Conservation (phyloP, 768 basidiomycete species). For the Phaeotremella skinneri region DNA sequence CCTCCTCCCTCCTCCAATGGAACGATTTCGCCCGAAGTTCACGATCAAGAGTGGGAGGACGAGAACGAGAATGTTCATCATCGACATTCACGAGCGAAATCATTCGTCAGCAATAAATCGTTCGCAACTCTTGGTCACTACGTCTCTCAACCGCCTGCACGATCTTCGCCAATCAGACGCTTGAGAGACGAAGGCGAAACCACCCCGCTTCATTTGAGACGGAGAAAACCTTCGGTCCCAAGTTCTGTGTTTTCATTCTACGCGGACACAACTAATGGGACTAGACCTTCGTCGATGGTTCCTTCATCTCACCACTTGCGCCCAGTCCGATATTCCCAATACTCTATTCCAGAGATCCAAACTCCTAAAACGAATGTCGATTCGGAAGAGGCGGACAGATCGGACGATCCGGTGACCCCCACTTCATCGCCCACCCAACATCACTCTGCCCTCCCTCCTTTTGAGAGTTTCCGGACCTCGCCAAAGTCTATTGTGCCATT, state of each 20-base stretch:
- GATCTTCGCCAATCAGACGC: background rate
- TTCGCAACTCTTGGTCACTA: slow-evolving; percentile 22
- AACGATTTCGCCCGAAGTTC: slow-evolving; percentile 5
- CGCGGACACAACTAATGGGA: slow-evolving; percentile 1
- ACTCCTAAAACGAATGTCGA: background rate
- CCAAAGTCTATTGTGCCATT: slow-evolving; percentile 4
- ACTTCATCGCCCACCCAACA: slow-evolving; percentile 2
- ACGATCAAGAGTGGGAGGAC: background rate
- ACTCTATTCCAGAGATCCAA: slow-evolving; percentile 3
- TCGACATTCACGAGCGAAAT: background rate
- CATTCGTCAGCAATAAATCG: slow-evolving; percentile 7
- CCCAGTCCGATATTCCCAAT: background rate
- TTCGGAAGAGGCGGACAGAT: background rate
- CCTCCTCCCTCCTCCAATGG: background rate
- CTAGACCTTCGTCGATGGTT: slow-evolving; percentile 4
- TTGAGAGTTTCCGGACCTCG: slow-evolving; percentile 18
- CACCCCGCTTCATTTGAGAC: background rate
- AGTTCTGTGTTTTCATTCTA: slow-evolving; percentile 18
- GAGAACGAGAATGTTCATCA: background rate
- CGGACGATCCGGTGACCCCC: background rate
- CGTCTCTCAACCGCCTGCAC: slow-evolving; percentile 2
- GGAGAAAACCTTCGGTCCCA: slow-evolving; percentile 22
- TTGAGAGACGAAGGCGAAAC: background rate
- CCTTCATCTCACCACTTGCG: slow-evolving; percentile 1
- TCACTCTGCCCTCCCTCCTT: slow-evolving; percentile 9